Conservation (phyloP, 495 filamentous ascomycete genomes). For the Cercophora newfieldiana region DNA sequence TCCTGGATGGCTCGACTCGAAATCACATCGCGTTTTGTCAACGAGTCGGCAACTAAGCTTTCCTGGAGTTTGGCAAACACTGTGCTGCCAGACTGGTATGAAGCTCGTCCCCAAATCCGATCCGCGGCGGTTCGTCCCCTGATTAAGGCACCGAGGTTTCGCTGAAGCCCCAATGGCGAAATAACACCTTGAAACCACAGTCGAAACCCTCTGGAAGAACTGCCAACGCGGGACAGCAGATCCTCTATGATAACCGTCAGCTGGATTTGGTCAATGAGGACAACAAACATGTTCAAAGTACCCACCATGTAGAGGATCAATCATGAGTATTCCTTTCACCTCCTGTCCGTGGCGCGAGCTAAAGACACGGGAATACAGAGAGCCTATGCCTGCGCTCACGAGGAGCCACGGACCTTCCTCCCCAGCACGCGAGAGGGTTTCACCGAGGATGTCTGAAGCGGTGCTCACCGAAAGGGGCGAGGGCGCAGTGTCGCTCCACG, state of each 20-base stretch:
- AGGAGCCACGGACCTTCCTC: constrained; percentile 81
- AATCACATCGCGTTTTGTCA: constrained; percentile 78
- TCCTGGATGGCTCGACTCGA: constrained; percentile 75
- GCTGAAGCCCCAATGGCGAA: constrained; percentile 81
- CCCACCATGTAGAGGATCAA: constrained; percentile 70
- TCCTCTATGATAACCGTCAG: constrained; percentile 53
- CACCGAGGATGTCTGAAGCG: constrained; percentile 79
- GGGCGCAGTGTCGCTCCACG: constrained; percentile 86
- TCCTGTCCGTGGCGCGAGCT: constrained; percentile 72
- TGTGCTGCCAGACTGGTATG: constrained; percentile 75
- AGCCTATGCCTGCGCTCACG: constrained; percentile 69
- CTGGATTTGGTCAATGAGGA: too few relatives aligned
- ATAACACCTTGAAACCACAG: constrained; percentile 85
- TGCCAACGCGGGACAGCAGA: constrained; percentile 65
- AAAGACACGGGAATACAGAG: constrained; percentile 88
- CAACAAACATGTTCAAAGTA: too few relatives aligned
- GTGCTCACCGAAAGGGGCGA: constrained; percentile 91
- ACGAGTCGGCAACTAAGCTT: constrained; percentile 77
- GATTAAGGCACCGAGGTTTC: constrained; percentile 74
- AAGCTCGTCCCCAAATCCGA: constrained; percentile 73
- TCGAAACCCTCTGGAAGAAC: constrained; percentile 70
- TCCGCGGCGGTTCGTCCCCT: constrained; percentile 78
- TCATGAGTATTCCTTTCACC: constrained; percentile 75
- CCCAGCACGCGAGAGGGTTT: constrained; percentile 75
- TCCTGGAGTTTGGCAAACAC: constrained; percentile 93